These are phyloP conservation scores for Plasmodium ovale DNA, from an alignment of 169 alveolate genomes.

Conservation along the genomic window DNA sequence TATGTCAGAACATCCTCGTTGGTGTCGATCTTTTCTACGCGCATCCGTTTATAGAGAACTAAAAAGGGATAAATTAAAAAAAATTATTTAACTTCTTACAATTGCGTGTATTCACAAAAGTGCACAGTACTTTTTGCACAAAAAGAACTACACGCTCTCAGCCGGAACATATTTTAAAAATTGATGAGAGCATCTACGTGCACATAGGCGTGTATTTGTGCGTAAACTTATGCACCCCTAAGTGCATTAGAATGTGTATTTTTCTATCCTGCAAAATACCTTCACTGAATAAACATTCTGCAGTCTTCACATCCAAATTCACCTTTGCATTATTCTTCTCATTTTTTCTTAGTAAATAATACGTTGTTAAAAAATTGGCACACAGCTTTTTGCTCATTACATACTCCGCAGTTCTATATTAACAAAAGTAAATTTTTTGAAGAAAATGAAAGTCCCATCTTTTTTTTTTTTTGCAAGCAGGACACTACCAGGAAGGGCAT, in stretches of 20 bases:
- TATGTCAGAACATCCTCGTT: conserved; percentile 37
- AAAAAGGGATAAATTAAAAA: no score
- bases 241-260: neutral
- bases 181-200: no score
- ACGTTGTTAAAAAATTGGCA: conserved; percentile 58
- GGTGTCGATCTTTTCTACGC: conserved; percentile 1
- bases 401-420: conserved; percentile 44
- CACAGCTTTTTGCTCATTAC: conserved; percentile 59
- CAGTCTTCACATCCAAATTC: conserved; percentile 18
- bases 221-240: neutral
- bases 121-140: neutral
- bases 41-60: conserved; percentile 20
- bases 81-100: no score
- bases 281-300: conserved; percentile 52
- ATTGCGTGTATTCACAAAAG: neutral
- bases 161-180: no score
- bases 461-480: neutral
- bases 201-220: no score
- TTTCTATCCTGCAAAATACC: conserved; percentile 2
- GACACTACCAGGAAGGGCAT: neutral
- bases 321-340: conserved; percentile 23
- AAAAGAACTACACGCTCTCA: neutral
- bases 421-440: neutral
- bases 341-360: conserved; percentile 40
- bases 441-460: neutral